phyloP scores from a whole-genome alignment of 1,139 yeast species.

The Taphrina deformans region DNA sequence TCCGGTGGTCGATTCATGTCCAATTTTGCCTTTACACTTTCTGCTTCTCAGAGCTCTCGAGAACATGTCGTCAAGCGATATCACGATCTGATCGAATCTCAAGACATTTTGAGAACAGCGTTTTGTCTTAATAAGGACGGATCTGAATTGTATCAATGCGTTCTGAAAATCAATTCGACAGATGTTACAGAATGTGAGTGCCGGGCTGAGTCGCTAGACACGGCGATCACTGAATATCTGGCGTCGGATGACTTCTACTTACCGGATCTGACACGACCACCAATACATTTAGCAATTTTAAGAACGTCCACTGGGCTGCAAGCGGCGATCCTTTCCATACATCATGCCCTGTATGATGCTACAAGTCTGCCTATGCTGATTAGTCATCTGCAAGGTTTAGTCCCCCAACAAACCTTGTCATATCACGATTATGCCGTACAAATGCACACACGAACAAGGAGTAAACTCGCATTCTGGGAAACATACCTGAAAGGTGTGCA shows the following conservation, averaged over 20 bases:
- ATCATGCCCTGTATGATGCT: slow-evolving; percentile 42
- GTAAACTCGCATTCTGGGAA: slow-evolving; percentile 7
- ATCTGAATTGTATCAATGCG: slow-evolving; percentile 36
- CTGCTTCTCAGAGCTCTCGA: not conserved
- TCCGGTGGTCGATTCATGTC: slow-evolving; percentile 32
- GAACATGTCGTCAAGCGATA: slow-evolving; percentile 36
- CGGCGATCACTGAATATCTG: slow-evolving; percentile 17
- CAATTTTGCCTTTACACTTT: slow-evolving; percentile 36
- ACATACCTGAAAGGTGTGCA: not conserved
- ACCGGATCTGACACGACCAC: slow-evolving; percentile 24
- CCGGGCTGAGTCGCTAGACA: not conserved
- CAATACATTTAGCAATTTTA: not conserved
- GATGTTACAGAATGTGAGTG: slow-evolving; percentile 21
- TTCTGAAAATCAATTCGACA: slow-evolving; percentile 6
- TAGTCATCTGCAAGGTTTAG: slow-evolving; percentile 11
- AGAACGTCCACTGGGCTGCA: not conserved
- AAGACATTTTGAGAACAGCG: slow-evolving; percentile 38
- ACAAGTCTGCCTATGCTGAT: slow-evolving; percentile 38
- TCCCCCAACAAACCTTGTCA: not conserved
- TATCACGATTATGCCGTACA: slow-evolving; percentile 18
- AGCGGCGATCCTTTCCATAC: slow-evolving; percentile 36
- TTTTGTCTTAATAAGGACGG: slow-evolving; percentile 32
- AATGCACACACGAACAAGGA: not conserved
- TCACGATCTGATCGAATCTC: slow-evolving; percentile 24
- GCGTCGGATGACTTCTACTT: slow-evolving; percentile 1